Evolutionary conservation across 164 flowering plant genomes (phyloP).

Genomic region (Malania oleifera): DNA sequence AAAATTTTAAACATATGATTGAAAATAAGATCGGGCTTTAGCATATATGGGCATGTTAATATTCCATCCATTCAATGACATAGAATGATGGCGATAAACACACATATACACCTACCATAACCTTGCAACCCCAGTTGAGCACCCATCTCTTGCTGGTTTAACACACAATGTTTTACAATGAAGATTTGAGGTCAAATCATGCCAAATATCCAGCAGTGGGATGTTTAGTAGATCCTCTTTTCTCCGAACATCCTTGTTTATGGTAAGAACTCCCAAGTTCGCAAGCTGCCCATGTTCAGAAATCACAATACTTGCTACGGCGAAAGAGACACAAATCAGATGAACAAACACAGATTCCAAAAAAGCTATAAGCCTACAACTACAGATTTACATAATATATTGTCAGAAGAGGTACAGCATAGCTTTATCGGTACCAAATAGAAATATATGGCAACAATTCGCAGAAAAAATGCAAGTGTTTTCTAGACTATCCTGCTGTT

Average conservation of each 20-base stretch:
- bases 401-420: too few species aligned
- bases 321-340: neutral
- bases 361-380: neutral
- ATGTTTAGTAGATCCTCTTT: slow-evolving; percentile 49
- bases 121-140: slow-evolving; percentile 96
- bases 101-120: slow-evolving; percentile 40
- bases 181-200: slow-evolving; percentile 56
- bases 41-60: too few species aligned
- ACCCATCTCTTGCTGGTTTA: slow-evolving; percentile 91
- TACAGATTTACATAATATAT: too few species aligned
- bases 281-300: slow-evolving; percentile 41
- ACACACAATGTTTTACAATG: slow-evolving; percentile 64
- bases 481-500: too few species aligned
- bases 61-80: too few species aligned
- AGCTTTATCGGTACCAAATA: too few species aligned
- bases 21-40: too few species aligned
- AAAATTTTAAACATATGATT: neutral
- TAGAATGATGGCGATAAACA: neutral
- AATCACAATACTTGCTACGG: neutral
- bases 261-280: slow-evolving; percentile 66
- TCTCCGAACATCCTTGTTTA: slow-evolving; percentile 56
- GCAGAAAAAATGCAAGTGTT: too few species aligned
- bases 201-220: slow-evolving; percentile 49
- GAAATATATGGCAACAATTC: too few species aligned
- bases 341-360: neutral